Percentiles rank a stretch among this genome's conserved stretches.
These are phyloP conservation scores for Blakeslea trispora DNA, from an alignment of 371 early-diverging fungal species.

Conservation along the genomic window DNA sequence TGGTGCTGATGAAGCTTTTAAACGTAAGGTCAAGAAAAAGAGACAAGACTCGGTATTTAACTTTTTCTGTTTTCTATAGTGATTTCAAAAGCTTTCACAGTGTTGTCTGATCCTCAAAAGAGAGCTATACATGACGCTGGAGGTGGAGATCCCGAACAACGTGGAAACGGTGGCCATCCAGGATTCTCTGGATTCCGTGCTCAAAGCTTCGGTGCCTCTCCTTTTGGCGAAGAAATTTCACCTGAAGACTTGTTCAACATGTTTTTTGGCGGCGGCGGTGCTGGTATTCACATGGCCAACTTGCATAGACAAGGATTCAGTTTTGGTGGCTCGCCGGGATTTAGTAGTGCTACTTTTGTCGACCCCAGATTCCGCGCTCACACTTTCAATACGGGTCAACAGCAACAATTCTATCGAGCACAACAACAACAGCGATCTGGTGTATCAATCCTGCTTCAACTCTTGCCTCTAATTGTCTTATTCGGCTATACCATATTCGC, in stretches of 20 bases:
- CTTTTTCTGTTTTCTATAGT: constrained; percentile 39
- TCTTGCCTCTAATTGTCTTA: constrained; percentile 43
- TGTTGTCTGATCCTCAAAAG: constrained; percentile 89
- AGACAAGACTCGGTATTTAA: too few relatives aligned
- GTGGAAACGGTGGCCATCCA: constrained; percentile 22
- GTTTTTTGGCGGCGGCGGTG: constrained; percentile 82
- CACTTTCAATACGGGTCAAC: constrained; percentile 32
- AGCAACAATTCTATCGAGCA: constrained; percentile 17
- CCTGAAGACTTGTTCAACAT: constrained; percentile 96
- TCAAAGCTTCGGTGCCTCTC: constrained; percentile 33
- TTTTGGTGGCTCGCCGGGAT: constrained; percentile 38
- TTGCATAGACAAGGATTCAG: constrained; percentile 19
- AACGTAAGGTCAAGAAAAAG: constrained; percentile 64
- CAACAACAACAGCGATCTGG: constrained; percentile 26
- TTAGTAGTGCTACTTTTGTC: constrained; percentile 55
- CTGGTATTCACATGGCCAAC: constrained; percentile 19
- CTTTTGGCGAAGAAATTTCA: constrained; percentile 78
- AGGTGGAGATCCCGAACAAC: constrained; percentile 74
- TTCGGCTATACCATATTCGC: constrained; percentile 48
- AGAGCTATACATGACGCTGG: constrained; percentile 84
- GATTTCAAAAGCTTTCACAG: constrained; percentile 89
- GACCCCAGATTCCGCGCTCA: constrained; percentile 49
- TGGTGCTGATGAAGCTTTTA: constrained; percentile 97
- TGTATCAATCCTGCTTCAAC: constrained; percentile 41
- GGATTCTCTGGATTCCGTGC: constrained; percentile 20